Percentiles rank a stretch among this genome's conserved stretches.
phyloP scores from a whole-genome alignment of 2,329 filamentous ascomycete species.

The Monilinia laxa region DNA sequence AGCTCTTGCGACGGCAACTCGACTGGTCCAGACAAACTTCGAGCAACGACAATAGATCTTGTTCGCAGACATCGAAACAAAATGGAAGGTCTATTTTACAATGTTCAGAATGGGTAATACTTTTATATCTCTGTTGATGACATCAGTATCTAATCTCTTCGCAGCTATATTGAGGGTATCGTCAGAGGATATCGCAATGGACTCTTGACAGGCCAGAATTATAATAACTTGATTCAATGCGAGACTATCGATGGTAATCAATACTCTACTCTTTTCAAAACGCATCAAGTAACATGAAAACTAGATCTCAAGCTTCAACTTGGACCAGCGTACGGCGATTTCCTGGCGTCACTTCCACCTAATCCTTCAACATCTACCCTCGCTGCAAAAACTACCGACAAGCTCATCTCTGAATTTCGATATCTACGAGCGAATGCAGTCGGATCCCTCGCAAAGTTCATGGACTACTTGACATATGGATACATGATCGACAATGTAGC shows the following conservation, averaged over 20 bases:
- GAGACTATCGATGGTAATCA: constrained; percentile 87
- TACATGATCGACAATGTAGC: constrained; percentile 99
- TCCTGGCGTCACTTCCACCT: constrained; percentile 87
- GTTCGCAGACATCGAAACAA: constrained; percentile 34
- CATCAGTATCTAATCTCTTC: constrained; percentile 27
- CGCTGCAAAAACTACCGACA: constrained; percentile 93
- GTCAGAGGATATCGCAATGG: constrained; percentile 95
- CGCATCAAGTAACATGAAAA: constrained; percentile 24
- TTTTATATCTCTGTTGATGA: constrained; percentile 22
- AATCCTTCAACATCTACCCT: constrained; percentile 96
- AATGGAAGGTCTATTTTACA: constrained; percentile 94
- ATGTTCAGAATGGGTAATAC: constrained; percentile 83
- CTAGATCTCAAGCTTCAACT: constrained; percentile 97
- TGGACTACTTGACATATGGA: constrained; percentile 97
- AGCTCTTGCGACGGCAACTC: constrained; percentile 21
- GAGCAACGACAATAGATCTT: constrained; percentile 25
- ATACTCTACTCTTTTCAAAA: background rate
- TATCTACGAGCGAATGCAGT: constrained; percentile 94
- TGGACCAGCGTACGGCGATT: constrained; percentile 93
- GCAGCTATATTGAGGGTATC: constrained; percentile 93
- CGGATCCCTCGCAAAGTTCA: constrained; percentile 87
- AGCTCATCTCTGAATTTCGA: constrained; percentile 94
- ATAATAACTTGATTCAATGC: constrained; percentile 95
- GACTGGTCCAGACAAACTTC: constrained; percentile 23
- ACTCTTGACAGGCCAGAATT: constrained; percentile 85